These are phyloP conservation scores for Jimgerdemannia flammicorona DNA, from an alignment of 192 early-diverging fungal species.

Conservation along the genomic window DNA sequence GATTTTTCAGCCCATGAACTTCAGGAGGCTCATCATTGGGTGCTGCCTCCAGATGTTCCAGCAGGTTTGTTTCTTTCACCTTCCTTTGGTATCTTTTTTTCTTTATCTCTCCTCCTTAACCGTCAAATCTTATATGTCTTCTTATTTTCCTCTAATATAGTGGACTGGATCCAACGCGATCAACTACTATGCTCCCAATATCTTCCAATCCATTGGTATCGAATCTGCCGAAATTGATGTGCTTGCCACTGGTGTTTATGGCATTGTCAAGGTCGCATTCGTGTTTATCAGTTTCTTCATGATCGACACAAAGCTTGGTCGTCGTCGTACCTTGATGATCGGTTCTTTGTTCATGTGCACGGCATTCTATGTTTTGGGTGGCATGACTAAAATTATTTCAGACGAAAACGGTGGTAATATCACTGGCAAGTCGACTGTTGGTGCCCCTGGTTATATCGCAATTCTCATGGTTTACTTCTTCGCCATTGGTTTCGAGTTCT, in stretches of 20 bases:
- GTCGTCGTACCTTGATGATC: constrained; percentile 26
- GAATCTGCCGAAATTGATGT: constrained; percentile 41
- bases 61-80: constrained; percentile 22
- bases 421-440: neutral
- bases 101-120: too few species aligned
- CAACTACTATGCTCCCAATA: constrained; percentile 64
- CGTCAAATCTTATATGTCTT: too few species aligned
- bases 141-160: neutral
- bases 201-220: constrained; percentile 47
- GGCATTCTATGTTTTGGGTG: constrained; percentile 23
- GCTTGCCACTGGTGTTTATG: constrained; percentile 45
- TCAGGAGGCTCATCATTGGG: constrained; percentile 56
- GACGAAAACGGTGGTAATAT: constrained; percentile 15
- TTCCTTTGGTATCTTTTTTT: too few species aligned
- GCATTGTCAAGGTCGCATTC: constrained; percentile 49
- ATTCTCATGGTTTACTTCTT: constrained; percentile 43
- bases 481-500: constrained; percentile 62
- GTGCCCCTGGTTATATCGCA: constrained; percentile 13
- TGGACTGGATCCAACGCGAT: constrained; percentile 73
- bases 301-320: constrained; percentile 32
- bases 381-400: constrained; percentile 21
- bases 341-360: constrained; percentile 20
- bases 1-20: constrained; percentile 47
- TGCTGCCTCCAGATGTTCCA: constrained; percentile 65
- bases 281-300: constrained; percentile 32